Conservation (phyloP, 306 rosid genomes). For the Malus sieversii region DNA sequence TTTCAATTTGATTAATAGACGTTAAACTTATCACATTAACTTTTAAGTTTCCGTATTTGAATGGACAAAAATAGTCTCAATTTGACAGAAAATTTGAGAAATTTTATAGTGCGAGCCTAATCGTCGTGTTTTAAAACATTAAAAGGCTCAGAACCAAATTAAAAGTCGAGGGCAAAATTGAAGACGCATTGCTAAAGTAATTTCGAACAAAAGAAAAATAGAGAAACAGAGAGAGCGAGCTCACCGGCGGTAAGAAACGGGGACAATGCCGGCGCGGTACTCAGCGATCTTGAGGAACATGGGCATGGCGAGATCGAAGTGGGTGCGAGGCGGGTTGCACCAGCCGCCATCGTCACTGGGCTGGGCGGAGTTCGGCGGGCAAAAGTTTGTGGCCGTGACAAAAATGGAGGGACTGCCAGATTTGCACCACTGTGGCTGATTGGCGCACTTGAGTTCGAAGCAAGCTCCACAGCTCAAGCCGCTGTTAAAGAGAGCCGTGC, state of each 20-base stretch:
- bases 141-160: too few relatives aligned
- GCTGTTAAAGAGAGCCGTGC: slow-evolving; percentile 72
- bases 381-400: slow-evolving; percentile 73
- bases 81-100: too few relatives aligned
- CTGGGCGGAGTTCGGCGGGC: slow-evolving; percentile 57
- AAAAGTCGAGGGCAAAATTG: too few relatives aligned
- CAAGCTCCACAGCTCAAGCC: slow-evolving; percentile 80
- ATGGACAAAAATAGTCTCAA: too few relatives aligned
- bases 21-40: too few relatives aligned
- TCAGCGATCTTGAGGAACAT: slow-evolving; percentile 78
- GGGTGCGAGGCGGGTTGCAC: slow-evolving; percentile 88
- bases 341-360: slow-evolving; percentile 77
- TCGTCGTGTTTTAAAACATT: too few relatives aligned
- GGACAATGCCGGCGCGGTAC: slow-evolving; percentile 86
- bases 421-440: slow-evolving; percentile 71
- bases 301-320: slow-evolving; percentile 88
- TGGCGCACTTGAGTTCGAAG: slow-evolving; percentile 58
- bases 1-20: too few relatives aligned
- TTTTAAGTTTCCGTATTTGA: too few relatives aligned
- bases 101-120: too few relatives aligned
- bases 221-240: neutral
- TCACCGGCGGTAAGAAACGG: slow-evolving; percentile 73
- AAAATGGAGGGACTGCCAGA: slow-evolving; percentile 69
- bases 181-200: neutral
- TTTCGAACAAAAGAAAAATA: neutral